Conservation (phyloP, 495 filamentous ascomycete genomes). For the Bombardia bombarda region DNA sequence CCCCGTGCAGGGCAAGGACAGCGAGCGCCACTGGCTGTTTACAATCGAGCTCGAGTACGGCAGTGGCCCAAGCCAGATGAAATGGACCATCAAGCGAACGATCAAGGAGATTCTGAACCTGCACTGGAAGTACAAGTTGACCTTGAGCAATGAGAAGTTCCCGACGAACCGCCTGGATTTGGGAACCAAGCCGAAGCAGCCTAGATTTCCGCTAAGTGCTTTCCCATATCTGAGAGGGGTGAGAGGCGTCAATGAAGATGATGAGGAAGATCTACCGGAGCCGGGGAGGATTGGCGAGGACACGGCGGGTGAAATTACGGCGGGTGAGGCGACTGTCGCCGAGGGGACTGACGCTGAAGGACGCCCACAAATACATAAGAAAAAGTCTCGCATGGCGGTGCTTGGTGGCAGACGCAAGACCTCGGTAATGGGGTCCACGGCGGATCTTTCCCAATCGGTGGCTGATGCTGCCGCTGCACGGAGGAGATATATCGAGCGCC, state of each 20-base stretch:
- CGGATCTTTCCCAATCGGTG: slow-evolving; percentile 14
- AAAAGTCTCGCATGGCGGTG: slow-evolving; percentile 55
- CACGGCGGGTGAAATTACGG: slow-evolving; percentile 36
- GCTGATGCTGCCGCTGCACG: slow-evolving; percentile 25
- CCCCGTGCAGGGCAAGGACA: slow-evolving; percentile 50
- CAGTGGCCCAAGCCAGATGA: slow-evolving; percentile 91
- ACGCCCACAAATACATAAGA: slow-evolving; percentile 40
- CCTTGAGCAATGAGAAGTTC: slow-evolving; percentile 72
- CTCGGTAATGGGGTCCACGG: slow-evolving; percentile 22
- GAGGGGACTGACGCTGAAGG: slow-evolving; percentile 35
- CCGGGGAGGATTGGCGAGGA: slow-evolving; percentile 41
- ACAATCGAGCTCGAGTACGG: slow-evolving; percentile 94
- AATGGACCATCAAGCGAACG: slow-evolving; percentile 85
- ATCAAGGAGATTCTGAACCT: slow-evolving; percentile 87
- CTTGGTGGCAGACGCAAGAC: slow-evolving; percentile 25
- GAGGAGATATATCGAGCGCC: slow-evolving; percentile 49
- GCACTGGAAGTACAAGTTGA: slow-evolving; percentile 84
- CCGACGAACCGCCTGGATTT: slow-evolving; percentile 35
- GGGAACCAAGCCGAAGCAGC: slow-evolving; percentile 55
- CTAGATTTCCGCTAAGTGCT: slow-evolving; percentile 81
- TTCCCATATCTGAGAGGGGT: slow-evolving; percentile 85
- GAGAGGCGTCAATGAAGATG: slow-evolving; percentile 69
- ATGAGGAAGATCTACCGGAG: slow-evolving; percentile 69
- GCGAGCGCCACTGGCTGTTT: slow-evolving; percentile 79
- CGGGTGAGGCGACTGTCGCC: slow-evolving; percentile 29